These are phyloP conservation scores for Nidularia pulvinata DNA, from an alignment of 768 basidiomycete species.

Conservation along the genomic window DNA sequence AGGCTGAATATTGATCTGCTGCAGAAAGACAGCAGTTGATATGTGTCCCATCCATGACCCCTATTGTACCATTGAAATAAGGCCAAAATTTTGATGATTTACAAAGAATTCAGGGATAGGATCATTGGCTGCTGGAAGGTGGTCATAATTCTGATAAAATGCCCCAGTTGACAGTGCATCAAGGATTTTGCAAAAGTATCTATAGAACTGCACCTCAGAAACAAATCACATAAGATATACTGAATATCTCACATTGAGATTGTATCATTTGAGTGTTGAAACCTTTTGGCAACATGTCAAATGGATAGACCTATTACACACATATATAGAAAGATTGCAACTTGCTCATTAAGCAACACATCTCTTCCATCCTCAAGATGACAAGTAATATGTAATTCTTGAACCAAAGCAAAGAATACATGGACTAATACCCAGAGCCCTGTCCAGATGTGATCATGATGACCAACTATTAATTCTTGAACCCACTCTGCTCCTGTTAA, in stretches of 20 bases:
- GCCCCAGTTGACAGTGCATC: conserved; percentile 7
- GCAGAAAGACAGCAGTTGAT: conserved; percentile 12
- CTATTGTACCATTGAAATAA: conserved; percentile 23
- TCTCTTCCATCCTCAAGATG: not conserved
- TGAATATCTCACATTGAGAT: conserved; percentile 15
- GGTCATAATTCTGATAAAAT: conserved; percentile 8
- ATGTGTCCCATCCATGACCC: conserved; percentile 27
- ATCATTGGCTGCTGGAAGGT: conserved; percentile 12
- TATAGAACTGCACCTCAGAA: not conserved
- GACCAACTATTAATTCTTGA: conserved; percentile 1
- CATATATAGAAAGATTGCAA: conserved; percentile 19
- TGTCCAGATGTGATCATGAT: conserved; percentile 5
- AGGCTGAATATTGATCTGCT: conserved; percentile 2
- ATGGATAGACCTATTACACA: conserved; percentile 12
- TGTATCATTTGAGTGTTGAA: conserved; percentile 23
- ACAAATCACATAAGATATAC: not conserved
- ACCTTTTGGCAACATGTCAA: conserved; percentile 17
- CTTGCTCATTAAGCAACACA: conserved; percentile 10
- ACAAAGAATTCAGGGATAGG: conserved; percentile 11
- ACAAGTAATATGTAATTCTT: not conserved
- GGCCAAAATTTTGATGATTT: conserved; percentile 23
- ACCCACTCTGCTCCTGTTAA: conserved; percentile 4
- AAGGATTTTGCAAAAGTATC: conserved; percentile 9
- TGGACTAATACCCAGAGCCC: conserved; percentile 11
- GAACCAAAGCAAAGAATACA: conserved; percentile 4